Evolutionary conservation across 441 rosid species (phyloP), one percentile per base, ranked within the genome.

Genomic region (Brassica hybrid): DNA sequence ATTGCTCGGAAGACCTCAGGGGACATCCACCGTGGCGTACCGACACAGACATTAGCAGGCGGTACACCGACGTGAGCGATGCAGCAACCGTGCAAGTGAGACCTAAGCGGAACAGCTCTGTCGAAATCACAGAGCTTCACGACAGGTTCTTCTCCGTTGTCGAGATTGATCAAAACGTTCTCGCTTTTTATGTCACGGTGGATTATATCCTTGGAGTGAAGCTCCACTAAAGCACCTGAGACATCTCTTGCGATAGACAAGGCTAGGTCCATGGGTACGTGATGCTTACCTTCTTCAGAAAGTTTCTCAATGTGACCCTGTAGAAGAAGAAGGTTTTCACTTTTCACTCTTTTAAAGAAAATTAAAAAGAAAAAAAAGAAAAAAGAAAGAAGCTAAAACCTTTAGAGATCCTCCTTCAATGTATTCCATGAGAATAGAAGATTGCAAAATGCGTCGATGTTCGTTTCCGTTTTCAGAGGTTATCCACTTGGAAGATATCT

Each of bases 1-100:
- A 91, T 90, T 65, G 98, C 86, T 76, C 59, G 84, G 52, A 94
- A 76, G 79, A 96, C 97, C 84, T 96, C 99, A 7, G 99, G 99
- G 67, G 98, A 98, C 97, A 96, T 94, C 98, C 99, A 94, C 8
- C 98, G 91, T 3, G 99, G 98, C 1, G 98, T 96, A 79, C 98
- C 99, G 63, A 96, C 98, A 87, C 99, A 96, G 67, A 84, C 73
- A 76, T 90, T 81, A 11, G 97, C 92, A 70, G 96, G 94, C 50
- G 91, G 91, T 72, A 91, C 80, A 34, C 98, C 98, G 5, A 76
- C 71, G 75, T 96, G 98, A 56, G 88, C 90, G 80, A 96, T 90
- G 76, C 98, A 94, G 52, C 98, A 94, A 0, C 85, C 81, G 76
- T 94, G 99, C 81, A 88, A 69, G 77, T 73, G 83, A 70, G 99